Base-by-base conservation (phyloP, 2,329 filamentous ascomycete species). In the Didymellaceae sp. region DNA sequence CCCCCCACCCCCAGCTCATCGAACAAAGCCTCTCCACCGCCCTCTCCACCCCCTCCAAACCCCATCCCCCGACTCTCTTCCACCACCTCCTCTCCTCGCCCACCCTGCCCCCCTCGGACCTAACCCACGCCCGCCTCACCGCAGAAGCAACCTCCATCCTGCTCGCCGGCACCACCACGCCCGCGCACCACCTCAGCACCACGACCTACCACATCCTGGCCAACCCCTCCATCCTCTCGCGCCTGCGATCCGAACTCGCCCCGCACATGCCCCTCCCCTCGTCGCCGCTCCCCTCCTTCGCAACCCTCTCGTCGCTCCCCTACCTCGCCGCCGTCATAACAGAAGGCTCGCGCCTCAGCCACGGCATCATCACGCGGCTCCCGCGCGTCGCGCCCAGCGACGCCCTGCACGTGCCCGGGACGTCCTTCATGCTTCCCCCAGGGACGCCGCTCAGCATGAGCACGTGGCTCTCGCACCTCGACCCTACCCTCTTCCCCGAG, bases 391-490 rank as follows among this genome's bases (percentile, higher is more conserved):
- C 61, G 0, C 62, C 63, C 8, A 48, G 63, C 26, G 56, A 58
- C 18, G 43, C 63, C 17, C 45, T 59, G 1, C 54, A 54, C 21
- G 47, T 50, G 6, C 24, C 32, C 6, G 20, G 28, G 30, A 20
- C 32, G 2, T 20, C 44, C 4, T 58, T 48, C 28, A 47, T 26
- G 5, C 63, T 66, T 11, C 59, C 59, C 14, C 28, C 54, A 2
- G 63, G 63, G 14, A 67, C 66, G 6, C 59, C 65, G 1, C 47
- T 72, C 13, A 55, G 61, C 35, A 65, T 66, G 59, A 60, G 63
- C 3, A 28, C 41, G 3, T 53, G 31, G 34, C 42, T 61, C 6
- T 46, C 61, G 26, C 52, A 61, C 30, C 50, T 62, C 13, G 48
- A 70, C 45, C 20, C 50, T 8, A 38, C 44, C 6, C 43, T 71